These are phyloP conservation scores for Martiniozyma asiatica DNA, from an alignment of 1,139 yeast genomes.

Conservation along the genomic window DNA sequence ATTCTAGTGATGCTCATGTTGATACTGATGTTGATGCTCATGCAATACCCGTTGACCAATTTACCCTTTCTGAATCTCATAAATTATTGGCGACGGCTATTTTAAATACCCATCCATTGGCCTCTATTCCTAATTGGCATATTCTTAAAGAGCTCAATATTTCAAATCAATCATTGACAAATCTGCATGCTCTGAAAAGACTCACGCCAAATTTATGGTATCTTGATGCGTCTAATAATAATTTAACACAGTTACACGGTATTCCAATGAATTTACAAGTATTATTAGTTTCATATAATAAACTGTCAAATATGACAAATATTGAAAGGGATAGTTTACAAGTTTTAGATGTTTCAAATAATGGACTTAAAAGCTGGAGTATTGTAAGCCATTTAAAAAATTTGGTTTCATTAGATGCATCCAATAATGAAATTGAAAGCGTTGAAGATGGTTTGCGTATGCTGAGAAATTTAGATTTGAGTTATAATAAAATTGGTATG, in stretches of 20 bases:
- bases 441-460: constrained; percentile 32
- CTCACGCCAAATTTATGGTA: constrained; percentile 33
- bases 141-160: constrained; percentile 28
- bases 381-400: constrained; percentile 31
- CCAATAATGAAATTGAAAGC: constrained; percentile 27
- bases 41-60: constrained; percentile 19
- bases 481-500: constrained; percentile 34
- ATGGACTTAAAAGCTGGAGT: constrained; percentile 27
- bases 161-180: constrained; percentile 22
- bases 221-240: constrained; percentile 32
- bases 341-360: constrained; percentile 29
- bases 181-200: constrained; percentile 32
- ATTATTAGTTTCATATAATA: constrained; percentile 29
- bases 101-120: constrained; percentile 31
- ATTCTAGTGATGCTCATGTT: no score
- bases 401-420: constrained; percentile 29
- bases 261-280: constrained; percentile 30
- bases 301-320: constrained; percentile 1
- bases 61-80: constrained; percentile 40
- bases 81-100: constrained; percentile 34
- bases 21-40: no score
- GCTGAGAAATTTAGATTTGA: constrained; percentile 30
- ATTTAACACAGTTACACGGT: constrained; percentile 35
- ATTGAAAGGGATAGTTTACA: constrained; percentile 27
- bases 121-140: constrained; percentile 40